Conservation (phyloP, 169 alveolate genomes). For the Plasmodium sp. region DNA sequence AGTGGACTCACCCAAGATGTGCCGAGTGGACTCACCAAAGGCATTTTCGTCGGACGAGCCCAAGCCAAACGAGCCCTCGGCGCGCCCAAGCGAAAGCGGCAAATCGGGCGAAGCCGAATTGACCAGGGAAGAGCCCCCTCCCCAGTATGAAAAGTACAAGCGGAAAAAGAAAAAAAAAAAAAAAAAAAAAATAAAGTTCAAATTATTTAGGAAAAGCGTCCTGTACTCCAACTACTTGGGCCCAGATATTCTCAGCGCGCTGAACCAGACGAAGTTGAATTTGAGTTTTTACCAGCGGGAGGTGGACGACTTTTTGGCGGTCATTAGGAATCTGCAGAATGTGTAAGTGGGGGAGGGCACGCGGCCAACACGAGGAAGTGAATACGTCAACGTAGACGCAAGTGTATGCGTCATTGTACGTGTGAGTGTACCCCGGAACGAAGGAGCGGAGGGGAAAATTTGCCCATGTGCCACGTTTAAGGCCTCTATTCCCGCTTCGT, state of each 20-base stretch:
- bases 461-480: background rate
- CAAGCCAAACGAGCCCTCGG: background rate
- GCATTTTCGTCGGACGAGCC: background rate
- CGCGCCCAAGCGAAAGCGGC: background rate
- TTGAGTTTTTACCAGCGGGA: constrained; percentile 65
- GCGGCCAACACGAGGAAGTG: background rate
- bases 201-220: constrained; percentile 46
- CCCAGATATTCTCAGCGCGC: constrained; percentile 5
- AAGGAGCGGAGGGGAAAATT: background rate
- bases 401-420: background rate
- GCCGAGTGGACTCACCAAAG: background rate
- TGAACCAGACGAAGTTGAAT: constrained; percentile 35
- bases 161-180: constrained; percentile 21
- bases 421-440: background rate
- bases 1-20: background rate
- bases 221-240: constrained; percentile 20
- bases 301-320: constrained; percentile 45
- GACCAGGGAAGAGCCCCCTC: constrained; percentile 16
- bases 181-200: constrained; percentile 9
- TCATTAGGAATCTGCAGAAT: constrained; percentile 66
- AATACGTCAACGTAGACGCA: background rate
- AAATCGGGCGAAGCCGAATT: constrained; percentile 6
- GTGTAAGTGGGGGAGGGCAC: constrained; percentile 14
- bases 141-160: constrained; percentile 48
- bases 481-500: background rate